These are phyloP conservation scores for bread wheat (Triticum aestivum) DNA, from an alignment of 176 grass and related monocot genomes.

Conservation along the genomic window IWGSC_CS_RefSeq_v2.1 NC_057804.1:105350623-105351122, in stretches of 20 bases:
- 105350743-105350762: conserved; percentile 57
- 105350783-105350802: conserved; percentile 40
- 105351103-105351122: not conserved
- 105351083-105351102: not conserved
- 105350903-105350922: conserved; percentile 40
- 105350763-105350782: conserved; percentile 45
- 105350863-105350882: conserved; percentile 17
- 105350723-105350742: conserved; percentile 51
- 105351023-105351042: conserved; percentile 76
- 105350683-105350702: not conserved
- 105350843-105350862: not conserved
- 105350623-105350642: not conserved
- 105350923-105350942: conserved; percentile 67
- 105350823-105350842: not conserved
- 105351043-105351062: conserved; percentile 65
- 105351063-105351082: not conserved
- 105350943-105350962: conserved; percentile 70
- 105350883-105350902: conserved; percentile 23
- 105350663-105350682: not conserved
- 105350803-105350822: conserved; percentile 51
- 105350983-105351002: conserved; percentile 94
- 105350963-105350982: conserved; percentile 82
- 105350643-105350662: not conserved
- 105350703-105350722: conserved; percentile 24
- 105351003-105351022: conserved; percentile 98